These are phyloP conservation scores for Iberis amara DNA, from an alignment of 441 rosid genomes.

Conservation along the genomic window DNA sequence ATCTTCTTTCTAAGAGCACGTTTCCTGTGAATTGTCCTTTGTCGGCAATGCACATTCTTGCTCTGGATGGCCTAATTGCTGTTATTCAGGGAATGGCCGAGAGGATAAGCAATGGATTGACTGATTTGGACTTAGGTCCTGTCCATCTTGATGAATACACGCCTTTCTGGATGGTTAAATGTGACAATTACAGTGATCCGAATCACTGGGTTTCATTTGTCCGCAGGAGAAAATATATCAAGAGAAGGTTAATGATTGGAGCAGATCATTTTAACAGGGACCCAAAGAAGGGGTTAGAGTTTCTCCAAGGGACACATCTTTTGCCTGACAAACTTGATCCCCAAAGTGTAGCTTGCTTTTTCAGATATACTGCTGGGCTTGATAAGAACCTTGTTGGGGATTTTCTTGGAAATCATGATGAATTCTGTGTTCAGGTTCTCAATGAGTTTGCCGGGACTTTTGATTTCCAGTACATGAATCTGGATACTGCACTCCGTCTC, in stretches of 20 bases:
- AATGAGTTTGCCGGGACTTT: slow-evolving; percentile 78
- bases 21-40: slow-evolving; percentile 76
- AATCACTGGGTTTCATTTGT: slow-evolving; percentile 71
- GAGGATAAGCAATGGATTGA: slow-evolving; percentile 52
- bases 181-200: slow-evolving; percentile 59
- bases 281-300: slow-evolving; percentile 71
- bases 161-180: slow-evolving; percentile 75
- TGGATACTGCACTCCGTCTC: slow-evolving; percentile 64
- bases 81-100: slow-evolving; percentile 84
- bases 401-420: slow-evolving; percentile 75
- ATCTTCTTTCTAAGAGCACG: slow-evolving; percentile 70
- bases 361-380: slow-evolving; percentile 73
- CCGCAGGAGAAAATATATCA: slow-evolving; percentile 61
- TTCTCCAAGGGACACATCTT: slow-evolving; percentile 78
- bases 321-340: slow-evolving; percentile 80
- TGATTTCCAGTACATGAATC: slow-evolving; percentile 70
- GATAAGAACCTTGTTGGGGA: slow-evolving; percentile 81
- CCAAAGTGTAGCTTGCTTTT: slow-evolving; percentile 78
- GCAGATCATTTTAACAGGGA: slow-evolving; percentile 85
- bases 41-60: slow-evolving; percentile 76
- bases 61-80: slow-evolving; percentile 67
- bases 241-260: slow-evolving; percentile 77
- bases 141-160: slow-evolving; percentile 66
- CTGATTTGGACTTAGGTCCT: slow-evolving; percentile 50
- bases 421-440: slow-evolving; percentile 75